Conservation (phyloP, 2,329 filamentous ascomycete genomes). For the Corynespora cassiicola region DNA sequence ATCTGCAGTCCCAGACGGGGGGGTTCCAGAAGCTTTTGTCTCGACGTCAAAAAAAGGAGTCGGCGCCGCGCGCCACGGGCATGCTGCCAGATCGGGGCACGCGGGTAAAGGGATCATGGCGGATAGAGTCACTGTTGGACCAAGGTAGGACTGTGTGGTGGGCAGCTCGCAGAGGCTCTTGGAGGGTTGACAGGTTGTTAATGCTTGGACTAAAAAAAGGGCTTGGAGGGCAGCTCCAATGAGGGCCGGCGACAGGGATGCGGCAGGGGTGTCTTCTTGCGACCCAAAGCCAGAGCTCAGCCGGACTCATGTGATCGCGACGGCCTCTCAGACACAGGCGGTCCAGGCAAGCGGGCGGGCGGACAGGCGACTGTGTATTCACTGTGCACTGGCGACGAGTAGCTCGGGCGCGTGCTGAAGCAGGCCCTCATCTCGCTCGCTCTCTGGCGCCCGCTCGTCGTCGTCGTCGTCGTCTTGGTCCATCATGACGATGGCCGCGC, state of each 20-base stretch:
- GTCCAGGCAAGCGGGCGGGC: conserved; percentile 30
- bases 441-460: conserved; percentile 2
- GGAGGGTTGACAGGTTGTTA: conserved; percentile 45
- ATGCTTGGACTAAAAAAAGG: conserved; percentile 46
- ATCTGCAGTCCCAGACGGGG: conserved; percentile 20
- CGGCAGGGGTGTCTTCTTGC: conserved; percentile 31
- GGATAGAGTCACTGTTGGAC: conserved; percentile 25
- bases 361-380: conserved; percentile 21
- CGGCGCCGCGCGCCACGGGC: conserved; percentile 37
- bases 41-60: conserved; percentile 33
- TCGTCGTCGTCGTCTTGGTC: not conserved
- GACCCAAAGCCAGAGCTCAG: conserved; percentile 20
- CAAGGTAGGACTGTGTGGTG: conserved; percentile 38
- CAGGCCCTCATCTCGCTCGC: conserved; percentile 12
- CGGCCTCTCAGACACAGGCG: conserved; percentile 25
- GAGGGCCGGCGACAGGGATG: conserved; percentile 37
- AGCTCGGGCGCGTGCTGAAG: conserved; percentile 45
- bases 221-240: conserved; percentile 42
- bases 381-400: conserved; percentile 33
- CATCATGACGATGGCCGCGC: not conserved
- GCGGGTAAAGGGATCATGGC: conserved; percentile 27
- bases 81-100: conserved; percentile 35
- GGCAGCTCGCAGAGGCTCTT: too few species aligned
- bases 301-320: conserved; percentile 39
- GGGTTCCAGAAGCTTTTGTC: conserved; percentile 45